These are phyloP conservation scores for Tetradesmus lagerheimii DNA, from an alignment of 139 green algal species.

Conservation along the genomic window DNA sequence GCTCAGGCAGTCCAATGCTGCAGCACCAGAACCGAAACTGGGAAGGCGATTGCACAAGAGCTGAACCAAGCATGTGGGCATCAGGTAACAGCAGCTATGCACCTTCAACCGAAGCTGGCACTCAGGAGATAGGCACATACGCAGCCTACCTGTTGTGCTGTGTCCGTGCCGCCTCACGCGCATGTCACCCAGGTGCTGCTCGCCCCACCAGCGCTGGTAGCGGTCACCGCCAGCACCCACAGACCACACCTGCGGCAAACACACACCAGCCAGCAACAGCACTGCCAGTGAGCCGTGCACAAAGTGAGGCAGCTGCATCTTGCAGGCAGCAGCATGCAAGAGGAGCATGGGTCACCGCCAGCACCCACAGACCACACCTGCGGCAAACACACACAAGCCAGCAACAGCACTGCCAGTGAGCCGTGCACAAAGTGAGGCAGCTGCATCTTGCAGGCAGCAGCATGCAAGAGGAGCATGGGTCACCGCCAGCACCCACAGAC, in stretches of 20 bases:
- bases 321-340: background rate
- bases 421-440: too few relatives aligned
- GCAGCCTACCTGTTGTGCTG: conserved; percentile 54
- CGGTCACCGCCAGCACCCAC: conserved; percentile 52
- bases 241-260: conserved; percentile 75
- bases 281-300: too few relatives aligned
- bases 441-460: background rate
- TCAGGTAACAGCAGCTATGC: too few relatives aligned
- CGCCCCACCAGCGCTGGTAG: conserved; percentile 87
- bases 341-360: conserved; percentile 48
- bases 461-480: too few relatives aligned
- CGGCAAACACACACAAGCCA: conserved; percentile 58
- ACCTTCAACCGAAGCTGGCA: too few relatives aligned
- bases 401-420: too few relatives aligned
- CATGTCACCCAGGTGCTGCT: conserved; percentile 82
- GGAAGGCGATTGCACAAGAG: too few relatives aligned
- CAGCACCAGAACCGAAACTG: too few relatives aligned
- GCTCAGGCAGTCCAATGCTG: too few relatives aligned
- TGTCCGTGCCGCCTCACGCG: conserved; percentile 79
- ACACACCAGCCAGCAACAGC: background rate
- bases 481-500: conserved; percentile 57
- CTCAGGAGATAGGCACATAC: too few relatives aligned
- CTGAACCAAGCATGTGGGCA: too few relatives aligned
- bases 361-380: conserved; percentile 71
- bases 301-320: too few relatives aligned